Evolutionary conservation across 1,284 basidiomycete species (phyloP), one percentile per base, ranked within the genome.

Genomic region (Austroboletus olivaceoglutinosus): DNA sequence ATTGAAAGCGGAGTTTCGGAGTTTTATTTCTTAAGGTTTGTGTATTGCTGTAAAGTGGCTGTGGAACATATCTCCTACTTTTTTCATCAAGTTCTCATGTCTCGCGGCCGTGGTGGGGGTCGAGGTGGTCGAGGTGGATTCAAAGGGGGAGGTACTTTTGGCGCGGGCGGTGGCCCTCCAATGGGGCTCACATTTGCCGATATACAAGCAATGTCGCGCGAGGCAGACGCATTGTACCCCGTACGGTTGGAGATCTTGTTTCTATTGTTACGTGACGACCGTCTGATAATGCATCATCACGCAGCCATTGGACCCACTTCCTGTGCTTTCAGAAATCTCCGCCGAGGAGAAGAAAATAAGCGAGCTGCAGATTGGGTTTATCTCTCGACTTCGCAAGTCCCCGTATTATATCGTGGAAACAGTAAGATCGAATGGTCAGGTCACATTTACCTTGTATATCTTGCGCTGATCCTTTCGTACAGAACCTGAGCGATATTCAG

Each of bases 131-230:
- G 82, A 55, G 77, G 83, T 11, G 78, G 80, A 4, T 78, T 81
- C 57, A 78, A 77, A 27, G 80, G 79, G 42, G 75, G 25, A 25
- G 25, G 81, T 9, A 73, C 77, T 3, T 77, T 78, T 9, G 81
- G 81, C 7, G 64, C 70, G 43, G 71, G 72, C 41, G 73, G 68
- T 44, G 70, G 79, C 38, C 83, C 83, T 5, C 86, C 88, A 2
- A 87, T 89, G 83, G 89, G 89, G 23, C 76, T 91, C 37, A 83
- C 83, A 5, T 89, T 88, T 62, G 80, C 85, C 41, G 89, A 91
- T 64, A 77, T 91, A 45, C 86, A 89, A 66, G 75, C 80, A 43
- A 70, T 91, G 63, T 86, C 86, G 19, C 73, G 85, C 52, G 89
- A 91, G 65, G 84, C 76, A 51, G 84, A 85, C 38, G 82, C 81